phyloP scores from a whole-genome alignment of 2,329 filamentous ascomycete species.

The Venturia pyrina region DNA sequence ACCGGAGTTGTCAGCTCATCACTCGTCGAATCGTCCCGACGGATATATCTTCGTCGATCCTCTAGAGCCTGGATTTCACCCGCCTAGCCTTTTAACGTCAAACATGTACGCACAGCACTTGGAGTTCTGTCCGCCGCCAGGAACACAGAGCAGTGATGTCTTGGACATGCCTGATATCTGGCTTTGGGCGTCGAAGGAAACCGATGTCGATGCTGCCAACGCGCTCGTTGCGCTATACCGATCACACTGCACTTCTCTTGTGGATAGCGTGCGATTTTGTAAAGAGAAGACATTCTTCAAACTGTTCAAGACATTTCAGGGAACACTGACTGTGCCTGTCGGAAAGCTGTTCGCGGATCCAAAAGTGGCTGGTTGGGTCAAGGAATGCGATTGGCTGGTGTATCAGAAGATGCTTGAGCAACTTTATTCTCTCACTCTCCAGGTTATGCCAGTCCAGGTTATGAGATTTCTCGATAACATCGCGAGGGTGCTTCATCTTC shows the following conservation, averaged over 20 bases:
- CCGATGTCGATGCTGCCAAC: constrained; percentile 77
- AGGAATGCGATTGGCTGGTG: constrained; percentile 88
- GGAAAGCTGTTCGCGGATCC: constrained; percentile 82
- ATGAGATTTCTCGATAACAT: constrained; percentile 82
- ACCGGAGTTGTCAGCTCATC: constrained; percentile 14
- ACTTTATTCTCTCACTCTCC: constrained; percentile 75
- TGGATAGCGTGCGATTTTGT: constrained; percentile 92
- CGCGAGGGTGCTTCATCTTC: constrained; percentile 66
- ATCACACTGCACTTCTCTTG: constrained; percentile 87
- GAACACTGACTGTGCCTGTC: constrained; percentile 91
- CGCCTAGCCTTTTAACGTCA: neutral
- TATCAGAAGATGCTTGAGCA: constrained; percentile 97
- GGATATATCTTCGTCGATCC: constrained; percentile 38
- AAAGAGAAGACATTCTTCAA: constrained; percentile 96
- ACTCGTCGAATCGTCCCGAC: constrained; percentile 28
- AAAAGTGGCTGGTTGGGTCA: constrained; percentile 81
- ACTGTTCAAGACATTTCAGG: constrained; percentile 88
- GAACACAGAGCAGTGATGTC: constrained; percentile 56
- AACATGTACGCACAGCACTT: constrained; percentile 38
- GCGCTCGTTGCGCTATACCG: constrained; percentile 81
- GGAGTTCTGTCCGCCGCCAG: constrained; percentile 49
- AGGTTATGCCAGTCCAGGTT: constrained; percentile 82
- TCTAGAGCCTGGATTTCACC: constrained; percentile 24
- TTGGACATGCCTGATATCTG: constrained; percentile 80
- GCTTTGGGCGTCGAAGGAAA: constrained; percentile 67